Evolutionary conservation across 1,284 basidiomycete species (phyloP).

Genomic region (Rhodotorula sp.): DNA sequence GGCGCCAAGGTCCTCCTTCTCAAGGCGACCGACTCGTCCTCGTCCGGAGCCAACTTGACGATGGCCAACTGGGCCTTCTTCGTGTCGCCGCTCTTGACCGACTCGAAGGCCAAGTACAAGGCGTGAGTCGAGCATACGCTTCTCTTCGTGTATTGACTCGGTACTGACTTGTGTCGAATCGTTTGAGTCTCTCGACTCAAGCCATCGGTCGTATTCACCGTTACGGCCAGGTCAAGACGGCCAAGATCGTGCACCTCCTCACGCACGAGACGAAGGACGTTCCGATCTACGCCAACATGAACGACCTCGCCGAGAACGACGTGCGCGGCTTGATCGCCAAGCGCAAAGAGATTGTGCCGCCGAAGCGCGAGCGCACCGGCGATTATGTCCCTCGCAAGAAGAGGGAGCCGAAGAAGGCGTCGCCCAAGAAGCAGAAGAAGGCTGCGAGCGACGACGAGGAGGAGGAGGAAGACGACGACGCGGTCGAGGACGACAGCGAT

Average conservation of each 20-base stretch:
- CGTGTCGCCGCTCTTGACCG: conserved; percentile 80
- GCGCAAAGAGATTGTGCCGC: conserved; percentile 15
- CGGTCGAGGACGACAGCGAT: not conserved
- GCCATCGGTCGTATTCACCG: conserved; percentile 73
- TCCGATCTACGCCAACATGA: conserved; percentile 60
- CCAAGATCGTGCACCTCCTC: conserved; percentile 76
- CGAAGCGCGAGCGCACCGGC: conserved; percentile 2
- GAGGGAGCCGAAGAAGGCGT: conserved; percentile 6
- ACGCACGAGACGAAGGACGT: conserved; percentile 81
- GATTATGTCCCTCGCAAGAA: conserved; percentile 2
- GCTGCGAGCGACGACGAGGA: not conserved
- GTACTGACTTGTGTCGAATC: not conserved
- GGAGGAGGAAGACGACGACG: conserved; percentile 4
- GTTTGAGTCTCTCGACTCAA: conserved; percentile 60
- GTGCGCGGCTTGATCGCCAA: not conserved
- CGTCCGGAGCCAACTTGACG: conserved; percentile 75
- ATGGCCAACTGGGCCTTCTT: conserved; percentile 93
- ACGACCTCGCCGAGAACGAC: conserved; percentile 10
- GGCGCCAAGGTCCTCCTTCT: conserved; percentile 70
- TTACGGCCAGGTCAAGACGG: conserved; percentile 78
- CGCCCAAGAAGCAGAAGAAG: not conserved
- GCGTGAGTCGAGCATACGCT: conserved; percentile 59
- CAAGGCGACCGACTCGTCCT: conserved; percentile 90
- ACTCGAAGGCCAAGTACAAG: conserved; percentile 71
- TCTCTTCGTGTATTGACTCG: too few relatives aligned